phyloP scores from a whole-genome alignment of 495 filamentous ascomycete genomes.

The Penicillium waksmanii region DNA sequence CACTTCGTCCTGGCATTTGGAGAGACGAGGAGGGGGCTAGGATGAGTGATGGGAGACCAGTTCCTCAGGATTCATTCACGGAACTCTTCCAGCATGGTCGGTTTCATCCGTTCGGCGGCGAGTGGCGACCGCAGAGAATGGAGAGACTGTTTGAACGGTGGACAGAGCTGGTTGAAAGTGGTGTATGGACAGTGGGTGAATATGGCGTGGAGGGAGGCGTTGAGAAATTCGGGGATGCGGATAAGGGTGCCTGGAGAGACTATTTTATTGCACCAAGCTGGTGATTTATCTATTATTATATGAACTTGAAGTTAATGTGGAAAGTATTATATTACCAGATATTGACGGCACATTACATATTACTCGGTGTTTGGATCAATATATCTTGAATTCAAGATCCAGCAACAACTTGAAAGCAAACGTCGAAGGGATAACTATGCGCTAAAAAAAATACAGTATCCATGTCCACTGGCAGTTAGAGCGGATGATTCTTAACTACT shows the following conservation, averaged over 20 bases:
- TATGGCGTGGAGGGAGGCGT: conserved; percentile 44
- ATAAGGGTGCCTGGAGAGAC: conserved; percentile 31
- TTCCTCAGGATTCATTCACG: conserved; percentile 22
- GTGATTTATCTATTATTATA: conserved; percentile 18
- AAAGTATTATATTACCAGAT: no score
- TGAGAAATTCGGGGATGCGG: conserved; percentile 44
- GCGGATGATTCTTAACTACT: no score
- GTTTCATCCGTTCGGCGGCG: conserved; percentile 42
- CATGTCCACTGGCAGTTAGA: no score
- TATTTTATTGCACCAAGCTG: conserved; percentile 39
- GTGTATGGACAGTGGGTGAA: conserved; percentile 43
- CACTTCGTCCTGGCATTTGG: conserved; percentile 10
- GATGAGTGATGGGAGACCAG: conserved; percentile 37
- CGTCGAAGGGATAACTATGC: no score
- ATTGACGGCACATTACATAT: no score
- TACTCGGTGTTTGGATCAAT: no score
- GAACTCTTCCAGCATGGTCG: conserved; percentile 43
- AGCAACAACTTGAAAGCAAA: no score
- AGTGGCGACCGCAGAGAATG: conserved; percentile 37
- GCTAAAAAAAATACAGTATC: no score
- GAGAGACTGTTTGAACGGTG: conserved; percentile 37
- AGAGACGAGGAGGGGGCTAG: conserved; percentile 21
- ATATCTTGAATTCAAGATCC: no score
- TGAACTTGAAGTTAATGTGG: no score
- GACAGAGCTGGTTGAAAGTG: conserved; percentile 41